These are phyloP conservation scores for Aristolochia fimbriata DNA, from an alignment of 164 flowering plant genomes.

Conservation along the genomic window DNA sequence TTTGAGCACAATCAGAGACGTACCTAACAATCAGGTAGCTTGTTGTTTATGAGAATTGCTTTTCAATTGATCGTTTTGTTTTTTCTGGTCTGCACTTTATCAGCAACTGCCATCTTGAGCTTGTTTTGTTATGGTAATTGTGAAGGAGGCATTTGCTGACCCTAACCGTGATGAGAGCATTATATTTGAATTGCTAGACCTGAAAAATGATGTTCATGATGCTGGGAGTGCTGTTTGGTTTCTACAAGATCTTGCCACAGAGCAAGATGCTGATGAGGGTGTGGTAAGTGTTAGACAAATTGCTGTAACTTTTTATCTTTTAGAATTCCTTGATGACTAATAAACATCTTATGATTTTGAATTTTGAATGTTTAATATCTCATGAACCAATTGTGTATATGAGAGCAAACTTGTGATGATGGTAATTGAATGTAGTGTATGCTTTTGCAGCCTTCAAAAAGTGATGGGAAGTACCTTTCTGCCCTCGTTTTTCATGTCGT, in stretches of 20 bases:
- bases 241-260: constrained; percentile 75
- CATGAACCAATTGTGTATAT: too few relatives aligned
- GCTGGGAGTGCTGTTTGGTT: constrained; percentile 70
- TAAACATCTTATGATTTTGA: too few relatives aligned
- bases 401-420: too few relatives aligned
- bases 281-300: constrained; percentile 20
- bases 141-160: constrained; percentile 76
- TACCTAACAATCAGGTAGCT: constrained; percentile 84
- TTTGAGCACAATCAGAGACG: constrained; percentile 68
- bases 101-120: too few relatives aligned
- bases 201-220: constrained; percentile 67
- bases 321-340: too few relatives aligned
- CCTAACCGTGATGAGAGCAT: constrained; percentile 77
- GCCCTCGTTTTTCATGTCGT: too few relatives aligned
- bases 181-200: constrained; percentile 65
- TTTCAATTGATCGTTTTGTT: not conserved
- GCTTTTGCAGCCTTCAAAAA: too few relatives aligned
- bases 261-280: constrained; percentile 66
- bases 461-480: too few relatives aligned
- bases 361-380: too few relatives aligned
- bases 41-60: not conserved
- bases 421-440: too few relatives aligned
- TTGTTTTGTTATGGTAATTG: not conserved
- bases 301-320: not conserved
- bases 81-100: not conserved